Base-by-base conservation (phyloP, 805 yeast species). In the Diddensiella caesifluorescens region DNA sequence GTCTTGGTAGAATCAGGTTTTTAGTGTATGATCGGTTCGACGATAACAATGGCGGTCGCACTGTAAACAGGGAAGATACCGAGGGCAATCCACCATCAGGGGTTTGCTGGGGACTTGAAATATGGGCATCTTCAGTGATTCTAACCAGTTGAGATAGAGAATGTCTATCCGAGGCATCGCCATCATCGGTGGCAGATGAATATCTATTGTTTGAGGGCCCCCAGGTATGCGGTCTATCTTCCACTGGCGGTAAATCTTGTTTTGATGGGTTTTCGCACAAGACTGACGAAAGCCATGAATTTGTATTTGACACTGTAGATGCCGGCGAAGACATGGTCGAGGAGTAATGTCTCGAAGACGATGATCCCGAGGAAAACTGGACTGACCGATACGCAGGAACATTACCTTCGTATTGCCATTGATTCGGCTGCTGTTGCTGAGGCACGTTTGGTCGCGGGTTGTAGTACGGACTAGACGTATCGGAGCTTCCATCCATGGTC, bases 171-270 rank as follows among this genome's bases (percentile, higher is more conserved):
- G 49, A 45, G 16, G 35, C 39, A 6, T 39, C 40, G 7, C 44
- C 47, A 18, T 51, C 53, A 35, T 49, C 55, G 3, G 51, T 42
- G 5, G 50, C 47, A 4, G 48, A 43, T 13, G 55, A 53, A 16
- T 39, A 44, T 13, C 54, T 43, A 31, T 44, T 43, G 28, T 50
- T 44, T n/a, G 53, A 42, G 3, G 57, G 57, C 16, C 59, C 57
- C 60, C 60, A 55, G 4, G 60, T 55, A 33, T 51, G 53, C 3
- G 60, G 60, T 6, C 59, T 41, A 18, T 52, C 55, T 28, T 55
- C 58, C 21, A 40, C 56, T 4, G 50, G 39, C 25, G 45, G 33
- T 5, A 36, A 19, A n/a, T 13, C 15, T n/a, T 26, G 20, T 13
- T 12, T 12, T 13, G 42, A 23, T 19, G 39, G 13, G 13, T 16